Evolutionary conservation across 208 protist genomes (phyloP).

Genomic region (Trypanosoma lewisi): DNA sequence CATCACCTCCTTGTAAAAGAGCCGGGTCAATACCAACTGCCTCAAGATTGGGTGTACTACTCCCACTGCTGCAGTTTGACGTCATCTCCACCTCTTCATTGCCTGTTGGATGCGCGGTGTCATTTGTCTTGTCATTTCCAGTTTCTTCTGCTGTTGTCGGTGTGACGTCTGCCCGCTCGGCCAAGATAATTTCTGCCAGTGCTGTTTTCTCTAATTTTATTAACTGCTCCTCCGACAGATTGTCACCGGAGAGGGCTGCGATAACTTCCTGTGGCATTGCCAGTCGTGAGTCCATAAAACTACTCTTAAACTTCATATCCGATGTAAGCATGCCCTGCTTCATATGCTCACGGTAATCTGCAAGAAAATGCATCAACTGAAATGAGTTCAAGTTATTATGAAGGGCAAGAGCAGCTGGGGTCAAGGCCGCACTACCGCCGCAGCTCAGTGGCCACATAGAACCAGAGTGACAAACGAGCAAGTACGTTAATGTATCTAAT

Average conservation of each 20-base stretch:
- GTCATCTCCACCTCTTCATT: neutral
- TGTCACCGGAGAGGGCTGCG: conserved; percentile 67
- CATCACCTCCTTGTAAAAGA: conserved; percentile 9
- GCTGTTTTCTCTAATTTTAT: conserved; percentile 90
- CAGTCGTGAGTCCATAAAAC: conserved; percentile 65
- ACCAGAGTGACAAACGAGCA: conserved; percentile 70
- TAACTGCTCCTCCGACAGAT: conserved; percentile 81
- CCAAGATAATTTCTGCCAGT: conserved; percentile 68
- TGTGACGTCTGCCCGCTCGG: neutral
- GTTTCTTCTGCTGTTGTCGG: neutral
- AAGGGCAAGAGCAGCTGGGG: conserved; percentile 49
- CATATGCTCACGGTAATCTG: conserved; percentile 69
- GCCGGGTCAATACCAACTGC: conserved; percentile 10
- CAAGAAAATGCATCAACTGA: conserved; percentile 74
- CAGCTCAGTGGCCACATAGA: conserved; percentile 20
- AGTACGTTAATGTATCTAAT: conserved; percentile 49
- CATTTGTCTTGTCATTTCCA: neutral
- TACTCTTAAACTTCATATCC: conserved; percentile 46
- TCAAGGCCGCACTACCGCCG: conserved; percentile 40
- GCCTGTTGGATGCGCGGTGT: neutral
- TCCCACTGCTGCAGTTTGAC: conserved; percentile 3
- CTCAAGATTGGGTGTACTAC: conserved; percentile 8
- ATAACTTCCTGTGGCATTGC: conserved; percentile 78
- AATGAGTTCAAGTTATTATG: conserved; percentile 58
- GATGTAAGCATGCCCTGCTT: conserved; percentile 78